These are phyloP conservation scores for Ampelocalamus luodianensis DNA, from an alignment of 176 grass and related monocot species.

Conservation along the genomic window DNA sequence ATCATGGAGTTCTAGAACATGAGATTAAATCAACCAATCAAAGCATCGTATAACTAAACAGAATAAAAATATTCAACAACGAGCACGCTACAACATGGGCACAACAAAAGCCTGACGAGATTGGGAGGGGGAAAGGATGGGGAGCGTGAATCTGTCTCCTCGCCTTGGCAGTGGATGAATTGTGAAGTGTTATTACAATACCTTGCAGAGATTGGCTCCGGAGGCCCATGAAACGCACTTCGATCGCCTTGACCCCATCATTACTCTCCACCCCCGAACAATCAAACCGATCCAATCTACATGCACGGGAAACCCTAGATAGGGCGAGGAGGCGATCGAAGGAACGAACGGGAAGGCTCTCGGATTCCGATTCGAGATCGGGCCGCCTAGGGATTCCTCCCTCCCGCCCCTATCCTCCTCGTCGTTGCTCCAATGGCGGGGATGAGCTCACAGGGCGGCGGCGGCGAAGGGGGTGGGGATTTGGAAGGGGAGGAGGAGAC, in stretches of 20 bases:
- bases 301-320: constrained; percentile 47
- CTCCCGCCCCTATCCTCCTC: not conserved
- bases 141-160: constrained; percentile 14
- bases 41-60: not conserved
- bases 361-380: not conserved
- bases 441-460: not conserved
- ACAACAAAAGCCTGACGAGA: no score
- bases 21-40: not conserved
- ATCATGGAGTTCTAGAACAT: not conserved
- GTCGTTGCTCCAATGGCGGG: constrained; percentile 12
- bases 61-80: not conserved
- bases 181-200: constrained; percentile 53
- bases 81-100: not conserved
- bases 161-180: constrained; percentile 12
- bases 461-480: not conserved
- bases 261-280: constrained; percentile 21
- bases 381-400: constrained; percentile 31
- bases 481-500: constrained; percentile 4
- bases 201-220: constrained; percentile 79
- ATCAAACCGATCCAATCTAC: constrained; percentile 54
- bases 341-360: not conserved
- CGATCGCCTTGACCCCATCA: constrained; percentile 60
- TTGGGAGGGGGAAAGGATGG: not conserved
- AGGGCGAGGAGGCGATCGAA: not conserved
- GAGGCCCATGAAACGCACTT: constrained; percentile 88